A percentile compares a stretch with the other conserved stretches of the same genome.
Evolutionary conservation across 352 stramenopile species (phyloP).

Genomic region (Pseudoperonospora humuli): DNA sequence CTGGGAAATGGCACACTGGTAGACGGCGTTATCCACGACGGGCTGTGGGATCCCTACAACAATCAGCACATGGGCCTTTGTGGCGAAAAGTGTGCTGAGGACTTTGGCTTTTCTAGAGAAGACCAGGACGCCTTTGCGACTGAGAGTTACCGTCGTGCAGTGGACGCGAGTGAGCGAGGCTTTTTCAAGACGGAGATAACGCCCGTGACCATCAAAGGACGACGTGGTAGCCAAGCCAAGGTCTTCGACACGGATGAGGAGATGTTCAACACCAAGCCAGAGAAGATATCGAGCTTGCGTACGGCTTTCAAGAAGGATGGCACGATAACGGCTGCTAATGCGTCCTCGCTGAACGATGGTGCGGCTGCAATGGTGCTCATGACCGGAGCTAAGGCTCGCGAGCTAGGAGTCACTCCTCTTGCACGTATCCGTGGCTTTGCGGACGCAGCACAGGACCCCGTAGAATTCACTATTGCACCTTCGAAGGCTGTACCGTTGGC

Average conservation of each 20-base stretch:
- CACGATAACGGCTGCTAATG: constrained; percentile 96
- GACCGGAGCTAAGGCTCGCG: constrained; percentile 83
- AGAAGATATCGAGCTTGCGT: constrained; percentile 87
- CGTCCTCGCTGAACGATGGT: constrained; percentile 96
- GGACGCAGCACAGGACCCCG: constrained; percentile 82
- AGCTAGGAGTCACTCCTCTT: constrained; percentile 67
- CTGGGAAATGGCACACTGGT: constrained; percentile 88
- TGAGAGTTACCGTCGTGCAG: constrained; percentile 85
- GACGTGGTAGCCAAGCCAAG: constrained; percentile 35
- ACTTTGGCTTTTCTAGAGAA: constrained; percentile 89
- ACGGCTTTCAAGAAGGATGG: constrained; percentile 94
- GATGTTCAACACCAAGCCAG: constrained; percentile 82
- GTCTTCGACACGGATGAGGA: constrained; percentile 91
- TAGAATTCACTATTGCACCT: constrained; percentile 95
- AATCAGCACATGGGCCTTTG: constrained; percentile 94
- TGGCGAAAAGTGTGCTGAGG: constrained; percentile 90
- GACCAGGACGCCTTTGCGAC: constrained; percentile 95
- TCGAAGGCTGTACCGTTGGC: constrained; percentile 91
- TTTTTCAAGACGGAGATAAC: constrained; percentile 90
- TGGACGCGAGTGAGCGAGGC: constrained; percentile 67
- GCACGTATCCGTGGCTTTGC: constrained; percentile 77
- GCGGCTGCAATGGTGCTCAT: constrained; percentile 95
- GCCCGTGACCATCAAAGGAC: constrained; percentile 73
- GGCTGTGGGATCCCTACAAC: constrained; percentile 97
- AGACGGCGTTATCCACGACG: constrained; percentile 92